Base-by-base conservation (phyloP, 2,329 filamentous ascomycete genomes). In the Aspergillus phoenicis region DNA sequence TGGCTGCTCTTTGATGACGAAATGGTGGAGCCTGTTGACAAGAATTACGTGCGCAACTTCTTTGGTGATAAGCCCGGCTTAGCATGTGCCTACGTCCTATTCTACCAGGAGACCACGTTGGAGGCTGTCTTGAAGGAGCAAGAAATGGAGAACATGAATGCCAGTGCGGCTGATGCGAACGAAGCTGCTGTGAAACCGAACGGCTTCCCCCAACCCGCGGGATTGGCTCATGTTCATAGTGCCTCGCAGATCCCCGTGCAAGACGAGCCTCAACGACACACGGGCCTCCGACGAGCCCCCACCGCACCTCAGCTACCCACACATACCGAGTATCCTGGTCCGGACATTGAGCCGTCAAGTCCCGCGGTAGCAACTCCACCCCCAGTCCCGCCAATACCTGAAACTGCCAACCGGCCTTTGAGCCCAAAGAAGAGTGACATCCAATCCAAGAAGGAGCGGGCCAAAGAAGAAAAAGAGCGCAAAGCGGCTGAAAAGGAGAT, bases 1-100 rank as follows among this genome's bases (percentile, higher is more conserved):
- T 99, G 95, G 95, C 81, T 99, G 45, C 80, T 99, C 5, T 99
- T 99, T 69, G 95, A 99, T 69, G 95, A 99, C 71, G 95, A 99
- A 78, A 93, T 98, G 87, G 95, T 99, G 4, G 95, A 99, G 75
- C 95, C 95, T 0, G 95, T 99, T 5, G 93, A 97, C 76, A 97
- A 97, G 77, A 89, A 91, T 73, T 99, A 96, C 72, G 95, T 99
- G 39, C 87, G 90, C 66, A 97, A 97, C 75, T 99, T 99, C 78
- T 99, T 99, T 70, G 95, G 95, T 15, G 95, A 97, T 73, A 92
- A 91, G 71, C 89, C 90, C 0, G 93, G 92, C 3, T 87, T 96
- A 75, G 95, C 95, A 8, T 97, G 93, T 70, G 95, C 95, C 30
- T 99, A 99, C 71, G 93, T 99, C 15, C 82, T 99, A 8, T 99